phyloP scores from a whole-genome alignment of 129 eudicot genomes.

The sunflower (Helianthus annuus) region DNA sequence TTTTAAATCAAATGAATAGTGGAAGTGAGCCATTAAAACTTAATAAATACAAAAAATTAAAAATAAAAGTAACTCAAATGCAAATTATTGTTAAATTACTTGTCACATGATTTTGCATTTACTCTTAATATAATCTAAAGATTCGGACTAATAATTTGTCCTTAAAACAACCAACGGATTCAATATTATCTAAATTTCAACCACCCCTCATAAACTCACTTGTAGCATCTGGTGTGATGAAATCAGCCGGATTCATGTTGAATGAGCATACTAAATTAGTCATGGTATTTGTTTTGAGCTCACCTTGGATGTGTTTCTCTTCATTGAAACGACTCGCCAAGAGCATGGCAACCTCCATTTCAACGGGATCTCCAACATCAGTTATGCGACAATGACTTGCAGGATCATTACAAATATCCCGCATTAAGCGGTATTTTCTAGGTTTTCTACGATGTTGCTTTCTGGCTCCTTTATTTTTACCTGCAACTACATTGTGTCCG shows the following conservation, averaged over 20 bases:
- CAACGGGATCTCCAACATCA: slow-evolving; percentile 11
- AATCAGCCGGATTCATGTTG: slow-evolving; percentile 40
- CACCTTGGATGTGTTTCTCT: neutral
- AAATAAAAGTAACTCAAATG: too few species aligned
- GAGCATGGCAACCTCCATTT: slow-evolving; percentile 40
- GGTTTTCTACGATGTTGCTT: neutral
- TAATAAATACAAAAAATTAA: too few species aligned
- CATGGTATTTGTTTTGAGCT: too few species aligned
- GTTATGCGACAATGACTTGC: slow-evolving; percentile 7
- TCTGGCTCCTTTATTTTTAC: neutral
- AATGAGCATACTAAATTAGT: slow-evolving; percentile 18
- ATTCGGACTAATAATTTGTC: slow-evolving; percentile 4
- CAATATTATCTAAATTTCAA: slow-evolving; percentile 10
- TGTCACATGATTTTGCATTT: too few species aligned
- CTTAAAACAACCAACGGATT: neutral
- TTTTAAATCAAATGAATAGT: too few species aligned
- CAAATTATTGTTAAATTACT: too few species aligned
- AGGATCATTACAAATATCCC: slow-evolving; percentile 29
- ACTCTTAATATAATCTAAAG: neutral
- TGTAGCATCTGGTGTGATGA: slow-evolving; percentile 22
- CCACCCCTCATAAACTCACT: slow-evolving; percentile 36
- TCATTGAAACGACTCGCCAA: slow-evolving; percentile 27
- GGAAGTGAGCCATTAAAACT: too few species aligned
- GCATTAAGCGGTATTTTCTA: slow-evolving; percentile 22
- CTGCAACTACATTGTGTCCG: neutral